A percentile compares a stretch with the other conserved stretches of the same genome.
Evolutionary conservation across 768 basidiomycete genomes (phyloP).

Genomic region (Suillus americanus): DNA sequence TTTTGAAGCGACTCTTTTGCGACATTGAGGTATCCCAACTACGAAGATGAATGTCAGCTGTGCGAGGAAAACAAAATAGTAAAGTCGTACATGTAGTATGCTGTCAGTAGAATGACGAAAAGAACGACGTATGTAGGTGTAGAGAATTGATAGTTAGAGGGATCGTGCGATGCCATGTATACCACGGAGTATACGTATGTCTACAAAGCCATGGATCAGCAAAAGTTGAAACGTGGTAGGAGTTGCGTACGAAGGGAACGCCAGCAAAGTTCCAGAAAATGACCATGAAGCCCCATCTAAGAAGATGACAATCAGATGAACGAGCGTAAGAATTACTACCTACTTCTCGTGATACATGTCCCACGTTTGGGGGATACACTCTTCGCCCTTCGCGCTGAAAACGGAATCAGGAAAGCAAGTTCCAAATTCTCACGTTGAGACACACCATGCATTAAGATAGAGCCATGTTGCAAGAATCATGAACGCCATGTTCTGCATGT

Average conservation of each 20-base stretch:
- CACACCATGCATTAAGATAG: slow-evolving; percentile 94
- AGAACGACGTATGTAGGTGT: slow-evolving; percentile 71
- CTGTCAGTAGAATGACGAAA: slow-evolving; percentile 73
- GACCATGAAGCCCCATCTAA: slow-evolving; percentile 91
- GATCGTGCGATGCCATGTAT: slow-evolving; percentile 96
- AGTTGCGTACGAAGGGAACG: slow-evolving; percentile 77
- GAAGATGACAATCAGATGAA: slow-evolving; percentile 2
- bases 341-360: slow-evolving; percentile 99
- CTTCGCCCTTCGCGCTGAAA: slow-evolving; percentile 83
- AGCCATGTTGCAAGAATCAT: slow-evolving; percentile 95
- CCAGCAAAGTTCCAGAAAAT: slow-evolving; percentile 98
- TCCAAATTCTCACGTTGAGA: background rate
- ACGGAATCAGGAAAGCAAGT: slow-evolving; percentile 6
- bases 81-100: slow-evolving; percentile 72
- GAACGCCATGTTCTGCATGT: slow-evolving; percentile 85
- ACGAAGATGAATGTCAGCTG: slow-evolving; percentile 6
- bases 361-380: slow-evolving; percentile 96
- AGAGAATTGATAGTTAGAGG: slow-evolving; percentile 83
- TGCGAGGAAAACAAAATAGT: slow-evolving; percentile 2
- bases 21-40: slow-evolving; percentile 96
- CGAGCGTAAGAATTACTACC: slow-evolving; percentile 15
- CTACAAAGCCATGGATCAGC: slow-evolving; percentile 34
- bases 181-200: slow-evolving; percentile 98
- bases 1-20: slow-evolving; percentile 97
- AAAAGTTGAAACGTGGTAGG: background rate